Evolutionary conservation across 2,329 filamentous ascomycete species (phyloP).

Genomic region (Blastomyces gilchristii): DNA sequence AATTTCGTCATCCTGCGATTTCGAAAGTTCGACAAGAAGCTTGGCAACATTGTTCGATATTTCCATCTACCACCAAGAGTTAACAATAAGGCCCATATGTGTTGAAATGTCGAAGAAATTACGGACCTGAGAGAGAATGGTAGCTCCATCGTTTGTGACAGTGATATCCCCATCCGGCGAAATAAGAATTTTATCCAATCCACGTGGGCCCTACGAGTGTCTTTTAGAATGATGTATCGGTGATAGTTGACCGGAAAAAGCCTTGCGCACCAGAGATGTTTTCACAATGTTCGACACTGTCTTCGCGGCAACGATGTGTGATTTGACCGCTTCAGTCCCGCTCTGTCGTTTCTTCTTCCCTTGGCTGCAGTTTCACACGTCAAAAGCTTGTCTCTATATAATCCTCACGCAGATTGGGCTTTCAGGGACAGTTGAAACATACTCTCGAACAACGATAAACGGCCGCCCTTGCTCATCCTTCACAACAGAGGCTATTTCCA

Average conservation of each 20-base stretch:
- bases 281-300: constrained; percentile 97
- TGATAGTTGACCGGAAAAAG: background rate
- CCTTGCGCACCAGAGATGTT: constrained; percentile 62
- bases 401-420: background rate
- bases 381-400: constrained; percentile 20
- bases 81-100: constrained; percentile 1
- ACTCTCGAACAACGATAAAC: constrained; percentile 98
- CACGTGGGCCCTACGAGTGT: constrained; percentile 60
- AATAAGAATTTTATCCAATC: constrained; percentile 97
- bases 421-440: constrained; percentile 33
- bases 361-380: constrained; percentile 50
- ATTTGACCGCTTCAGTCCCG: constrained; percentile 94
- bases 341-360: constrained; percentile 96
- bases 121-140: constrained; percentile 67
- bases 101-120: constrained; percentile 3
- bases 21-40: constrained; percentile 89
- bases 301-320: constrained; percentile 91
- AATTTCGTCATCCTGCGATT: constrained; percentile 98
- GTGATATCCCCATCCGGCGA: constrained; percentile 98
- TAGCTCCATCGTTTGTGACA: constrained; percentile 97
- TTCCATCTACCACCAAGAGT: constrained; percentile 61
- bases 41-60: constrained; percentile 98
- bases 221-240: background rate
- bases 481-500: constrained; percentile 56
- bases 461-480: constrained; percentile 96